Base-by-base conservation (phyloP, 2,329 filamentous ascomycete genomes). In the Diplodia mutila region DNA sequence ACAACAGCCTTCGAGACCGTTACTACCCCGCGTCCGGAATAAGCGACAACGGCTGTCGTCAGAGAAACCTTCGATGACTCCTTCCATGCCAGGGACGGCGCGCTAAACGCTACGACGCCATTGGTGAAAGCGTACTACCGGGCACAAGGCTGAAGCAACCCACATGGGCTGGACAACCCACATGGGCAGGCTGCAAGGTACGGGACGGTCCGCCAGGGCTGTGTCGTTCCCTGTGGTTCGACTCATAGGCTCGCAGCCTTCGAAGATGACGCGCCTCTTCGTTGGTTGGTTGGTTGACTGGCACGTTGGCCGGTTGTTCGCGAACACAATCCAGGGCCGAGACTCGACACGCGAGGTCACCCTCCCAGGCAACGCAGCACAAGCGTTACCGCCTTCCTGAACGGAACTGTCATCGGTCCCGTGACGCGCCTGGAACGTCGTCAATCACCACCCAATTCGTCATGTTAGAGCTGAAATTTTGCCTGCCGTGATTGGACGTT, bases 181-280 rank as follows among this genome's bases (percentile, higher is more conserved):
- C 59, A 63, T 63, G 59, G 46, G 46, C 46, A 51, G 29, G 39
- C 49, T 37, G 59, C 59, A 63, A 63, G 59, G 59, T 51, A 63
- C 59, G 59, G 59, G 27, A 63, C 59, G 59, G 59, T 63, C 59
- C 59, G 59, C 29, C 9, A 52, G 29, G 29, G 42, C 42, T 46
- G 42, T 63, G 34, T 42, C 57, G 39, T 61, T 9, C 16, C 23
- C 16, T 61, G 59, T 51, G 42, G 27, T 63, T n/a, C 59, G 27
- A 63, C 42, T 37, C 42, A 63, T 48, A 51, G 59, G 46, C 12
- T 23, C 42, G 29, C 59, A 63, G n/a, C 27, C 16, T 8, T 27
- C n/a, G 16, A 21, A 51, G 42, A 63, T 63, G 59, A 63, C 59
- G 59, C 59, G 49, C n/a, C n/a, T n/a, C 42, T 46, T 46, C 18